Conservation (phyloP, 129 eudicot species). For the Chrysanthemum makinoi region DNA sequence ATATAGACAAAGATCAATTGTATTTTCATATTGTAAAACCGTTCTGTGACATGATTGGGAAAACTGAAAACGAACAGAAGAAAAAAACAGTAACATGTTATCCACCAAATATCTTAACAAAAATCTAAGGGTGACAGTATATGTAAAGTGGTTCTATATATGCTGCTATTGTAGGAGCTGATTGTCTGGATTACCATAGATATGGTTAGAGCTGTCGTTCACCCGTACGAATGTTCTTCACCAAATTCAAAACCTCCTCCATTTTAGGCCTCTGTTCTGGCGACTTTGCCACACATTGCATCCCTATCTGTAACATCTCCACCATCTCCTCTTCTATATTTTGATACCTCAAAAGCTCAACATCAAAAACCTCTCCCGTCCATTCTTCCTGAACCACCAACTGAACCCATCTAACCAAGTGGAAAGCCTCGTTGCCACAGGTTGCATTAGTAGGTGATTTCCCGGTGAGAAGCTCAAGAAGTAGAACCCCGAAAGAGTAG, state of each 20-base stretch:
- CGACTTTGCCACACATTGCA: constrained; percentile 63
- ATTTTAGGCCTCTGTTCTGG: constrained; percentile 87
- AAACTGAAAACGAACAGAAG: neutral
- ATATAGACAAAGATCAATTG: neutral
- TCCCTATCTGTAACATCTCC: constrained; percentile 75
- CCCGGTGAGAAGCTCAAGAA: constrained; percentile 85
- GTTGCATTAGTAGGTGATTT: constrained; percentile 66
- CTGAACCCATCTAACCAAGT: constrained; percentile 82
- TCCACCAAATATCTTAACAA: constrained; percentile 20
- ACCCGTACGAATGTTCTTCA: constrained; percentile 51
- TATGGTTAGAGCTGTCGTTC: neutral
- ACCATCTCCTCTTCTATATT: constrained; percentile 92
- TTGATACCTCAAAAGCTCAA: constrained; percentile 73
- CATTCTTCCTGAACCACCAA: constrained; percentile 94
- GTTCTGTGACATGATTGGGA: neutral
- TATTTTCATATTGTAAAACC: neutral
- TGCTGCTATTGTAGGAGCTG: too few relatives aligned
- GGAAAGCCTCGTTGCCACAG: constrained; percentile 58
- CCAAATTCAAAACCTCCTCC: constrained; percentile 62
- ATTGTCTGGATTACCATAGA: neutral
- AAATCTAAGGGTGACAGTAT: neutral
- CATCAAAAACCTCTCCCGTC: constrained; percentile 92
- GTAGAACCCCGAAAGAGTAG: constrained; percentile 76
- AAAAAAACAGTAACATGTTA: neutral
- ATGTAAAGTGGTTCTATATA: constrained; percentile 1